These are phyloP conservation scores for Xylariaceae sp. DNA, from an alignment of 2,329 filamentous ascomycete species.

Conservation along the genomic window DNA sequence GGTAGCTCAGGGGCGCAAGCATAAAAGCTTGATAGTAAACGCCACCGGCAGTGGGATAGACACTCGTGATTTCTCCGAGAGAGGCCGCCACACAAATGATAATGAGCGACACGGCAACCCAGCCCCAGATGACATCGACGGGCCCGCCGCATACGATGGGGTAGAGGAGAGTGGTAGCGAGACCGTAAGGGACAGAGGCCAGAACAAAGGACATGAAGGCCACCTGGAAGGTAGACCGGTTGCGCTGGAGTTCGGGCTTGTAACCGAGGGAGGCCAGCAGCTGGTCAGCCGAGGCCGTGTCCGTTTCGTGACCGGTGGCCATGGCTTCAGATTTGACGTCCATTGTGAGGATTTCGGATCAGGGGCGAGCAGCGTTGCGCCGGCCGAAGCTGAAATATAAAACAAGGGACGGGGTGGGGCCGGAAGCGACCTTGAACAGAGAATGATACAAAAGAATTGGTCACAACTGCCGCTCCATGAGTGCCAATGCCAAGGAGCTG, in stretches of 20 bases:
- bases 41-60: conserved; percentile 71
- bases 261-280: conserved; percentile 60
- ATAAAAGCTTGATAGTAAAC: conserved; percentile 78
- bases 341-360: conserved; percentile 8
- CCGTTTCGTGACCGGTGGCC: conserved; percentile 28
- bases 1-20: conserved; percentile 57
- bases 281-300: conserved; percentile 50
- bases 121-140: conserved; percentile 67
- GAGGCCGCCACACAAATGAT: conserved; percentile 66
- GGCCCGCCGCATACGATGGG: conserved; percentile 62
- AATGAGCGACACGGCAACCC: conserved; percentile 62
- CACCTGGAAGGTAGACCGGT: conserved; percentile 61
- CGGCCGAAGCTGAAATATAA: neutral
- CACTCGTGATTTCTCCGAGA: conserved; percentile 67
- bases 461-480: neutral
- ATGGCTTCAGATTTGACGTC: conserved; percentile 15
- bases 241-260: conserved; percentile 58
- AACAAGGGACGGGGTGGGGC: neutral
- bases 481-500: neutral
- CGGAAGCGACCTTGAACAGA: neutral
- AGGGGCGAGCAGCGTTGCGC: no score
- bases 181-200: conserved; percentile 67
- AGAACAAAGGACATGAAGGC: conserved; percentile 74
- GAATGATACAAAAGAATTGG: neutral
- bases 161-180: conserved; percentile 64